A percentile compares a stretch with the other conserved stretches of the same genome.
Evolutionary conservation across 2,329 filamentous ascomycete genomes (phyloP).

Genomic region (Aspergillus pseudoterreus): DNA sequence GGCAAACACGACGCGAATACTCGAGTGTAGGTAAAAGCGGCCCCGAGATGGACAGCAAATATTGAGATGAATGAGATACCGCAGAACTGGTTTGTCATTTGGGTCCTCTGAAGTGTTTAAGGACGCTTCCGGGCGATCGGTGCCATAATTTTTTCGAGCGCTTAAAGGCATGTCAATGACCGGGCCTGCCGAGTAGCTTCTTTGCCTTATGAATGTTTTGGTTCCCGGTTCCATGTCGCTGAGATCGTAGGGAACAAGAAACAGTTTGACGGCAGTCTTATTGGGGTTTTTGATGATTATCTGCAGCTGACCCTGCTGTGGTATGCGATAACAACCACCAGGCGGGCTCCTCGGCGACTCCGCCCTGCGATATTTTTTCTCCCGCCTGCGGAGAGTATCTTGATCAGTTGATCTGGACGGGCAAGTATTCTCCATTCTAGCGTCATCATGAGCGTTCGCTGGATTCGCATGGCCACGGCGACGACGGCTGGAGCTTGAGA

Average conservation of each 20-base stretch:
- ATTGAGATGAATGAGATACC: slow-evolving; percentile 89
- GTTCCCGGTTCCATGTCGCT: slow-evolving; percentile 88
- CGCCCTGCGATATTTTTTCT: slow-evolving; percentile 59
- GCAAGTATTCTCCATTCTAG: slow-evolving; percentile 8
- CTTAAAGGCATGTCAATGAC: slow-evolving; percentile 68
- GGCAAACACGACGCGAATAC: slow-evolving; percentile 89
- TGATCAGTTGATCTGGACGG: slow-evolving; percentile 16
- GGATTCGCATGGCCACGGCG: slow-evolving; percentile 38
- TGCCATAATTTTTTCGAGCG: slow-evolving; percentile 41
- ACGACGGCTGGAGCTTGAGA: slow-evolving; percentile 33
- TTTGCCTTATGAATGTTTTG: slow-evolving; percentile 93
- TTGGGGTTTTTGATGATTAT: slow-evolving; percentile 98
- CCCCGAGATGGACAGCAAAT: slow-evolving; percentile 84
- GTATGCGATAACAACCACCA: slow-evolving; percentile 89
- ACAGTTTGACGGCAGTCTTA: slow-evolving; percentile 95
- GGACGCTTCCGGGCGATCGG: slow-evolving; percentile 53
- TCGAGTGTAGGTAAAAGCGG: slow-evolving; percentile 86
- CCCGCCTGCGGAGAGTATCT: slow-evolving; percentile 43
- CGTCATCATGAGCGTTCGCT: slow-evolving; percentile 8
- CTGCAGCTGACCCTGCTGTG: slow-evolving; percentile 88
- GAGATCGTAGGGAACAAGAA: slow-evolving; percentile 88
- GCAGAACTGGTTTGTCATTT: slow-evolving; percentile 63
- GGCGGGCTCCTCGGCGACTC: slow-evolving; percentile 65
- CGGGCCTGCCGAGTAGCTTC: slow-evolving; percentile 84
- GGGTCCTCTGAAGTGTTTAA: slow-evolving; percentile 40